phyloP scores from a whole-genome alignment of 495 filamentous ascomycete species.

The Penicillium simplicissimum region DNA sequence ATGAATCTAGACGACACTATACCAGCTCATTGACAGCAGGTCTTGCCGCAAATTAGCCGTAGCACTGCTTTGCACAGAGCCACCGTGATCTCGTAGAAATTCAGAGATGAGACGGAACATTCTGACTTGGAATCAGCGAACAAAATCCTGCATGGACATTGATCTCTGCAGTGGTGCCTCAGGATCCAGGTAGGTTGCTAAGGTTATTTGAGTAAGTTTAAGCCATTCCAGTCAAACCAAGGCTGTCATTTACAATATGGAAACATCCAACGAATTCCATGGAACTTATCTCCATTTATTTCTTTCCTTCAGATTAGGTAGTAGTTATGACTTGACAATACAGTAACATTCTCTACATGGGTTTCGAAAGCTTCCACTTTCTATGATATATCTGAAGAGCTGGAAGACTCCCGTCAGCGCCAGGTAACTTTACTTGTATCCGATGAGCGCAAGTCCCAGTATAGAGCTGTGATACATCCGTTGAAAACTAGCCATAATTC shows the following conservation, averaged over 20 bases:
- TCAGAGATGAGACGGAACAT: not conserved
- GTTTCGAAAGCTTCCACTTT: too few relatives aligned
- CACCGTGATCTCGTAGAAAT: not conserved
- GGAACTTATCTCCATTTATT: too few relatives aligned
- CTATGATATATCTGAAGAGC: too few relatives aligned
- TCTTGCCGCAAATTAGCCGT: not conserved
- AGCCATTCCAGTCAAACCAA: not conserved
- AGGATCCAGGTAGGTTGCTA: not conserved
- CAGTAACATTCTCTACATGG: too few relatives aligned
- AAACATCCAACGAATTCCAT: not conserved
- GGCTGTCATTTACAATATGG: not conserved
- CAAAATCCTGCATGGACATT: not conserved
- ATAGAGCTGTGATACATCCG: too few relatives aligned
- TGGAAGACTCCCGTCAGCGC: too few relatives aligned
- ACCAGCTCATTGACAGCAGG: not conserved
- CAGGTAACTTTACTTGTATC: too few relatives aligned
- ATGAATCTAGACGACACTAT: not conserved
- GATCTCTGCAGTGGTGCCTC: not conserved
- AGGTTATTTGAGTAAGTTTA: too few relatives aligned
- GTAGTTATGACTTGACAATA: too few relatives aligned
- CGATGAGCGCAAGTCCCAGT: too few relatives aligned
- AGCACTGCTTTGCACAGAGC: not conserved
- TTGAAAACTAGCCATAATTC: too few relatives aligned
- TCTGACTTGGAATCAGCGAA: not conserved
- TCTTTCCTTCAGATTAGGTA: too few relatives aligned